A percentile compares a stretch with the other conserved stretches of the same genome.
phyloP scores from a whole-genome alignment of 2,329 filamentous ascomycete species.

The Fusarium citri region DNA sequence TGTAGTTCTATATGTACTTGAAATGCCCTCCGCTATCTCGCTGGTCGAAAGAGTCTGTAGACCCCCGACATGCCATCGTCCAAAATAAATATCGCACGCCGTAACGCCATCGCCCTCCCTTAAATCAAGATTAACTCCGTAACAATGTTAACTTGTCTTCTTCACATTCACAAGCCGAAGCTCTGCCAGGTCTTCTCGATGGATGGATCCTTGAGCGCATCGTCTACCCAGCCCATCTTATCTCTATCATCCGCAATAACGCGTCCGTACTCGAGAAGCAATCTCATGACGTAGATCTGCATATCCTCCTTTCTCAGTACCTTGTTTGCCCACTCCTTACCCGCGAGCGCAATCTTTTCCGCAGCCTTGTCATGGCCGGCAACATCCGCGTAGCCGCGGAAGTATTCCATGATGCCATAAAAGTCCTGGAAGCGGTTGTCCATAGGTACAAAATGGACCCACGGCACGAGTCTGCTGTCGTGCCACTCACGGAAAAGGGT shows the following conservation, averaged over 20 bases:
- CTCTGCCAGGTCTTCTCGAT: constrained; percentile 48
- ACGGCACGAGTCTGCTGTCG: constrained; percentile 77
- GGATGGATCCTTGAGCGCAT: constrained; percentile 55
- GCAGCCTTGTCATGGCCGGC: constrained; percentile 68
- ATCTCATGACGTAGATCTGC: constrained; percentile 74
- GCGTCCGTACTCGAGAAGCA: constrained; percentile 73
- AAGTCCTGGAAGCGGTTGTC: constrained; percentile 79
- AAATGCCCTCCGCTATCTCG: constrained; percentile 13
- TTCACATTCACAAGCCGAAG: constrained; percentile 38
- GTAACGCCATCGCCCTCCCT: constrained; percentile 39
- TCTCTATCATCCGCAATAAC: constrained; percentile 64
- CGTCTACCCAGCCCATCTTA: constrained; percentile 66
- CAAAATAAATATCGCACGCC: constrained; percentile 21
- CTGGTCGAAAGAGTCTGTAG: constrained; percentile 18
- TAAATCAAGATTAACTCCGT: constrained; percentile 38
- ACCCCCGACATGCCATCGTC: constrained; percentile 28
- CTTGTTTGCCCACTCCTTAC: constrained; percentile 75
- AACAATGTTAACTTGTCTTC: constrained; percentile 1
- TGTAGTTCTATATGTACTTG: constrained; percentile 32
- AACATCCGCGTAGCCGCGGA: constrained; percentile 68
- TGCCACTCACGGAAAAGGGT: constrained; percentile 87
- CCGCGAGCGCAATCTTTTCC: constrained; percentile 71
- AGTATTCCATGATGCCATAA: constrained; percentile 80
- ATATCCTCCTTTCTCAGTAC: constrained; percentile 79
- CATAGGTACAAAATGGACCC: constrained; percentile 86